These are phyloP conservation scores for Metschnikowia dekortorum DNA, from an alignment of 805 yeast species.

Conservation along the genomic window DNA sequence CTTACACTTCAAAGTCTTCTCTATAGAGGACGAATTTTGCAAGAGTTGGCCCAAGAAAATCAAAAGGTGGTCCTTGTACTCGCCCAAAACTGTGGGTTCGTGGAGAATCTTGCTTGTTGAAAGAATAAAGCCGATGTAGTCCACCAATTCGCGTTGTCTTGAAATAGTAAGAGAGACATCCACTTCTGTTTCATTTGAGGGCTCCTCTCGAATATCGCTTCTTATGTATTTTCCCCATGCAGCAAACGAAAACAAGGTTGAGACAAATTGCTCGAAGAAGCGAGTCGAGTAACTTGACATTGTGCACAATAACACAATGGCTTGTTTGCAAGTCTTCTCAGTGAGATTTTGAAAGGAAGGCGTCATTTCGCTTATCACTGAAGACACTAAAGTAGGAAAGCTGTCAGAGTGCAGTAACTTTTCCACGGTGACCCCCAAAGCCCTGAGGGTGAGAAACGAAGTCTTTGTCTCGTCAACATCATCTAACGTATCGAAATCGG, in stretches of 20 bases:
- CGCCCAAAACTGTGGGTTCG: constrained; percentile 34
- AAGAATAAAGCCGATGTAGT: constrained; percentile 57
- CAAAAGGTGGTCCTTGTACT: constrained; percentile 62
- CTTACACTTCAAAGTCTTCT: constrained; percentile 63
- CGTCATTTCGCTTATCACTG: constrained; percentile 41
- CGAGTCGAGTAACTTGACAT: constrained; percentile 45
- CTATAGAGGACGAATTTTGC: constrained; percentile 61
- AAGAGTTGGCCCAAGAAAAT: constrained; percentile 66
- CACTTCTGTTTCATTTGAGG: constrained; percentile 14
- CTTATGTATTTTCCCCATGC: constrained; percentile 40
- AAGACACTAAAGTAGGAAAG: constrained; percentile 31
- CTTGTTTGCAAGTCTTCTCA: constrained; percentile 55
- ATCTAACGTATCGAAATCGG: constrained; percentile 22
- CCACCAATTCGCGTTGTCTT: constrained; percentile 56
- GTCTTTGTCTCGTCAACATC: constrained; percentile 35
- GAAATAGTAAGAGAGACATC: constrained; percentile 42
- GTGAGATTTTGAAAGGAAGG: constrained; percentile 47
- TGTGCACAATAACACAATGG: constrained; percentile 55
- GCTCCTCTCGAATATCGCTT: constrained; percentile 15
- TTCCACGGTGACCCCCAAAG: constrained; percentile 20
- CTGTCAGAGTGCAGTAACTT: constrained; percentile 30
- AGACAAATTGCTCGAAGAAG: constrained; percentile 47
- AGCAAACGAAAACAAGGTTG: constrained; percentile 28
- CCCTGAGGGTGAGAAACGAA: constrained; percentile 33
- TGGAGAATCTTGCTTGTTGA: constrained; percentile 29